phyloP scores from a whole-genome alignment of 2,329 filamentous ascomycete genomes.

The Xylariaceae sp. region DNA sequence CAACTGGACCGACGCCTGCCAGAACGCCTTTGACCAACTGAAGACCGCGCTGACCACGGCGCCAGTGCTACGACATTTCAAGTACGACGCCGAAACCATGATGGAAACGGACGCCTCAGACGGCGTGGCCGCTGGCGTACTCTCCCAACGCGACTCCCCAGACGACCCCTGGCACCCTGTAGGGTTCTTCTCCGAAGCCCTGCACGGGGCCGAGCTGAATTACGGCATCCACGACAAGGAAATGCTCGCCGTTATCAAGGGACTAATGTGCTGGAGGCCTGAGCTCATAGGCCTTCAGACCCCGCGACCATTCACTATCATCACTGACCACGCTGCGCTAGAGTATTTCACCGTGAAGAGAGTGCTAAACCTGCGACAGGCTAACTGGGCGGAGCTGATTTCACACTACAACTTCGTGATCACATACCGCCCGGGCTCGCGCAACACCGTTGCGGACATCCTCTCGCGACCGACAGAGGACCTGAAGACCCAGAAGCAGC shows the following conservation, averaged over 20 bases:
- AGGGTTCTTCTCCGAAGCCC: not conserved
- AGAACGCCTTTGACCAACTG: not conserved
- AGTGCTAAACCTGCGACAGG: not conserved
- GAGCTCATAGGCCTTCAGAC: not conserved
- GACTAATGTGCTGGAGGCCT: not conserved
- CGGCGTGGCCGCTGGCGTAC: not conserved
- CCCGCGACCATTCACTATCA: not conserved
- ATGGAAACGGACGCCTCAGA: not conserved
- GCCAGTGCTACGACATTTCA: not conserved
- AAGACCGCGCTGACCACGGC: not conserved
- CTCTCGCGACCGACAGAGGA: not conserved
- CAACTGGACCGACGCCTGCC: not conserved
- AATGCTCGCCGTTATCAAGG: not conserved
- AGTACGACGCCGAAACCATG: not conserved
- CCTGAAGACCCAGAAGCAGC: not conserved
- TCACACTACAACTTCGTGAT: not conserved
- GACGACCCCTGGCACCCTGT: not conserved
- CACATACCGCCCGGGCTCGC: not conserved
- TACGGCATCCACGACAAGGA: conserved; percentile 6
- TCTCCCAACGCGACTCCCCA: not conserved
- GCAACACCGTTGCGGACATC: not conserved
- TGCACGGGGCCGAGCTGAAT: not conserved
- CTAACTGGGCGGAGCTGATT: conserved; percentile 1
- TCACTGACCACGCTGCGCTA: not conserved
- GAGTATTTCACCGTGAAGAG: not conserved